These are phyloP conservation scores for Talaromyces sp. DNA, from an alignment of 2,329 filamentous ascomycete species.

Conservation along the genomic window DNA sequence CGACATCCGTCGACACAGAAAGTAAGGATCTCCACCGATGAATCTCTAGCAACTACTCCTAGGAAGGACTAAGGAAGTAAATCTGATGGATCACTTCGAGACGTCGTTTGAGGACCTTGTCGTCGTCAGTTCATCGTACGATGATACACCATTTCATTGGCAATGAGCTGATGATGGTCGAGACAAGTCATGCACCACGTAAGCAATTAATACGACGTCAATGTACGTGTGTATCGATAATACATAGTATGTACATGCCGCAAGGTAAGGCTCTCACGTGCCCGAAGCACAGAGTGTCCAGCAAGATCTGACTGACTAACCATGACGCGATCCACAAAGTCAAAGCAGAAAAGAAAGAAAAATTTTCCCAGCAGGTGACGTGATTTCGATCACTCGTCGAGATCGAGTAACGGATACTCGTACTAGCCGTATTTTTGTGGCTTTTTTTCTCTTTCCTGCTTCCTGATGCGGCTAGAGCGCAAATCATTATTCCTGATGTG, in stretches of 20 bases:
- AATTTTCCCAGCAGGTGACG: slow-evolving; percentile 17
- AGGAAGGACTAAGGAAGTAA: no score
- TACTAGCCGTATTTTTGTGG: slow-evolving; percentile 7
- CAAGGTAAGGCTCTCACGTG: slow-evolving; percentile 3
- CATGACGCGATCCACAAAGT: slow-evolving; percentile 1
- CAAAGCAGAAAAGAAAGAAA: slow-evolving; percentile 3
- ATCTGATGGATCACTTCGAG: background rate
- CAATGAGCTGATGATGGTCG: background rate
- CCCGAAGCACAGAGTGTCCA: background rate
- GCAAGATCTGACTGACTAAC: background rate
- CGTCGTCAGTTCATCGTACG: slow-evolving; percentile 1
- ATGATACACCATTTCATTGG: slow-evolving; percentile 6
- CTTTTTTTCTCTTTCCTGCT: slow-evolving; percentile 15
- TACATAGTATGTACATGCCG: background rate
- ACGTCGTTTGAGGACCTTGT: slow-evolving; percentile 1
- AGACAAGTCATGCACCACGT: background rate
- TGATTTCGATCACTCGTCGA: background rate
- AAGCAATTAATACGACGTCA: background rate
- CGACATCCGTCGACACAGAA: background rate
- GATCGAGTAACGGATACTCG: slow-evolving; percentile 4
- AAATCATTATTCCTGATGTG: slow-evolving; percentile 10
- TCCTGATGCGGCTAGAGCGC: slow-evolving; percentile 13
- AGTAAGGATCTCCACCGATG: background rate
- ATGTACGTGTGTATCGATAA: background rate
- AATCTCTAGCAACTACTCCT: background rate